phyloP scores from a whole-genome alignment of 164 flowering plant genomes.

The Liquidambar formosana region DNA sequence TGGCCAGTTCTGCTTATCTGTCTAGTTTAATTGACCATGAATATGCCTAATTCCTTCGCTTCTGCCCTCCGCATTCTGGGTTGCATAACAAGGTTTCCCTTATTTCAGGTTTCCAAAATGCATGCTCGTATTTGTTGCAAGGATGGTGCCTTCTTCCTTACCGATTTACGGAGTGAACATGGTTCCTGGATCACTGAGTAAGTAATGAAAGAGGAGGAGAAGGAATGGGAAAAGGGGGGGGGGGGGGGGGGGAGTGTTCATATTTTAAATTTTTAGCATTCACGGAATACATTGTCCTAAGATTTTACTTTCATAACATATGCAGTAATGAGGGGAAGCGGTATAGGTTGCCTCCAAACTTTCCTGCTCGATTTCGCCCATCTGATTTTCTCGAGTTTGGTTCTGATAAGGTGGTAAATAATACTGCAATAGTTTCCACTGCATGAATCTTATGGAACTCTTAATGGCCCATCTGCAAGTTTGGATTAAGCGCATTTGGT shows the following conservation, averaged over 20 bases:
- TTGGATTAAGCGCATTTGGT: not conserved
- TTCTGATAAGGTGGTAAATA: conserved; percentile 49
- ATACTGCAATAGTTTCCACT: not conserved
- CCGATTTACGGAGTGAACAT: conserved; percentile 73
- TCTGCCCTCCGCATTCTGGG: not conserved
- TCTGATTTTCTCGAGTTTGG: conserved; percentile 79
- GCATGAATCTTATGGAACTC: not conserved
- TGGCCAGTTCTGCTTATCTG: not conserved
- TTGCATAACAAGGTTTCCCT: not conserved
- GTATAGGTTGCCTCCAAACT: conserved; percentile 61
- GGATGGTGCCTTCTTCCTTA: conserved; percentile 75
- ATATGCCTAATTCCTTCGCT: not conserved
- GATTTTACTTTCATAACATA: not conserved
- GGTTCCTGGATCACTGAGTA: conserved; percentile 88
- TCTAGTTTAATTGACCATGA: not conserved
- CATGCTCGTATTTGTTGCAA: conserved; percentile 76
- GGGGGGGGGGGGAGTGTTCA: too few relatives aligned
- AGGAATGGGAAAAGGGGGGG: too few relatives aligned
- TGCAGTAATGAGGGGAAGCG: conserved; percentile 83
- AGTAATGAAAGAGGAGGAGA: conserved; percentile 37
- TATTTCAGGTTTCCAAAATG: conserved; percentile 61
- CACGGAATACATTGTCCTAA: not conserved
- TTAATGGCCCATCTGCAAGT: not conserved
- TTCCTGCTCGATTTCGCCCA: conserved; percentile 72
- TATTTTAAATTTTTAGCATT: not conserved